These are phyloP conservation scores for Cystobasidiaceae sp. DNA, from an alignment of 1,284 basidiomycete species.

Conservation along the genomic window DNA sequence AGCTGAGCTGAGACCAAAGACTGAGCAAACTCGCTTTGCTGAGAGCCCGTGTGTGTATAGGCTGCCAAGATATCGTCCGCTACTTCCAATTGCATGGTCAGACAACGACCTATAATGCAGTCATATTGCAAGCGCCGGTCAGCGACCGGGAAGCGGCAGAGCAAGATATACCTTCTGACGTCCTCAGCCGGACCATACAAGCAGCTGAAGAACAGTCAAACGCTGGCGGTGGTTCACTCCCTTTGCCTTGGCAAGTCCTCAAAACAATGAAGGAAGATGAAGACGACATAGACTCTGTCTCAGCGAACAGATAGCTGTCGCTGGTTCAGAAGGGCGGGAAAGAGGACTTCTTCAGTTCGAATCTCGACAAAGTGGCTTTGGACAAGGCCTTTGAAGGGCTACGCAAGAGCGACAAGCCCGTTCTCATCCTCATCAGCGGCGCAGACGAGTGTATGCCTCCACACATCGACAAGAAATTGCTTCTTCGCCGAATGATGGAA, in stretches of 20 bases:
- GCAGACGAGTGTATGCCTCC: conserved; percentile 12
- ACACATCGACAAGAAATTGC: background rate
- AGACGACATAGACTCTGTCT: conserved; percentile 9
- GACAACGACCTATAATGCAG: conserved; percentile 4
- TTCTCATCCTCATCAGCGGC: conserved; percentile 7
- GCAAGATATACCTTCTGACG: background rate
- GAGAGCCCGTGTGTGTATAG: background rate
- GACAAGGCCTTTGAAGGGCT: background rate
- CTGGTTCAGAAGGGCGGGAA: conserved; percentile 12
- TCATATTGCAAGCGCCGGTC: conserved; percentile 24
- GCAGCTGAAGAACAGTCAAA: background rate
- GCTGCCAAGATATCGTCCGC: conserved; percentile 30
- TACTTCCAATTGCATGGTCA: conserved; percentile 14
- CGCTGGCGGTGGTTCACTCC: conserved; percentile 7
- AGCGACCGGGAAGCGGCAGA: conserved; percentile 24
- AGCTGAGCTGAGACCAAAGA: background rate
- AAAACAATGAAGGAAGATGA: background rate
- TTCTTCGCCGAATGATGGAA: background rate
- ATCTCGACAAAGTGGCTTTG: conserved; percentile 1
- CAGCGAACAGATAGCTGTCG: conserved; percentile 16
- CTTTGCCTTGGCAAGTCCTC: conserved; percentile 4
- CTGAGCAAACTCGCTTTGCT: too few relatives aligned
- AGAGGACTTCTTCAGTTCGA: conserved; percentile 25
- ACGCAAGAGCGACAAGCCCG: background rate
- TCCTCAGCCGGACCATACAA: background rate